phyloP scores from a whole-genome alignment of 257 asterid genomes.

The Lycium ferocissimum region DNA sequence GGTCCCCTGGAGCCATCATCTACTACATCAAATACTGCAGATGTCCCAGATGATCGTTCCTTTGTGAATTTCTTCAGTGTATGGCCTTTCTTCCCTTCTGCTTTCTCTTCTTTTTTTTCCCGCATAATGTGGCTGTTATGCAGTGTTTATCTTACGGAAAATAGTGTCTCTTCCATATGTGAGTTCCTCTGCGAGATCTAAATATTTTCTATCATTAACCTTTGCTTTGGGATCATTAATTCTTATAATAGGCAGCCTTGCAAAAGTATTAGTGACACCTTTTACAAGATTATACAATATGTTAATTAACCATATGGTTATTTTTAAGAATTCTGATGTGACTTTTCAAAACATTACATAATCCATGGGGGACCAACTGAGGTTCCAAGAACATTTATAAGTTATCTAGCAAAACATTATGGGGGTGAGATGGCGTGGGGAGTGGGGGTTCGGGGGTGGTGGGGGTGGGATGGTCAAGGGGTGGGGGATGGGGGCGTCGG shows the following conservation, averaged over 20 bases:
- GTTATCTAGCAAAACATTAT: too few relatives aligned
- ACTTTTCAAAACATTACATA: not conserved
- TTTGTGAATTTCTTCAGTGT: constrained; percentile 90
- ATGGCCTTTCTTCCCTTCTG: constrained; percentile 31
- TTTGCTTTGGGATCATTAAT: not conserved
- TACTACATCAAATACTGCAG: constrained; percentile 53
- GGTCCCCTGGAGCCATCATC: constrained; percentile 87
- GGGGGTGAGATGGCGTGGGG: too few relatives aligned
- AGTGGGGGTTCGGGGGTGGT: too few relatives aligned
- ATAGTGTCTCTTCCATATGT: not conserved
- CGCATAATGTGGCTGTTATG: not conserved
- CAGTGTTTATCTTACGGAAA: not conserved
- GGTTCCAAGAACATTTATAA: not conserved
- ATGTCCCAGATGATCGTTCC: constrained; percentile 75
- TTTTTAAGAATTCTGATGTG: not conserved
- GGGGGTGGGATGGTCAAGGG: too few relatives aligned
- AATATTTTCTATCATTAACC: not conserved
- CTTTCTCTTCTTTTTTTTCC: not conserved
- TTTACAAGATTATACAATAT: not conserved
- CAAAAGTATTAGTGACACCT: not conserved
- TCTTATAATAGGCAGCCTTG: not conserved
- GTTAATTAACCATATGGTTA: not conserved
- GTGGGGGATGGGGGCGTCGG: too few relatives aligned
- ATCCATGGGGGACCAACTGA: not conserved
- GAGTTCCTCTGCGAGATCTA: not conserved